These are phyloP conservation scores for Phaffia tasmanica DNA, from an alignment of 768 basidiomycete species.

Conservation along the genomic window DNA sequence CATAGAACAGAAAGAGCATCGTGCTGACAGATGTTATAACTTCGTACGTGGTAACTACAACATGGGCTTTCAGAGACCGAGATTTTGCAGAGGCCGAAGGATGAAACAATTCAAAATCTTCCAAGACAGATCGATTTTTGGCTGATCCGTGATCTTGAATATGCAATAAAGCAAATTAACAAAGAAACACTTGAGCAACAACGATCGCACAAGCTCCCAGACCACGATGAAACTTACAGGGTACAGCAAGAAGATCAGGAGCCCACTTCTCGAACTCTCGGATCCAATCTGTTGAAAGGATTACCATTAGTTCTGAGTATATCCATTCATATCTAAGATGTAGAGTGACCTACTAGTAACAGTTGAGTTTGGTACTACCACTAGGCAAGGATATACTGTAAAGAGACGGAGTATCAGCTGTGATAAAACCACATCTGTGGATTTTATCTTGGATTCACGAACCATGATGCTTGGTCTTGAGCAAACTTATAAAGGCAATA, in stretches of 20 bases:
- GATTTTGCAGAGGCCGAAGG: not conserved
- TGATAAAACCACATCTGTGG: not conserved
- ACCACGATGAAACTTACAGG: not conserved
- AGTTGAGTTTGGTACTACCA: conserved; percentile 84
- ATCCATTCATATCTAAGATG: not conserved
- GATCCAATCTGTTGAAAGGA: conserved; percentile 49
- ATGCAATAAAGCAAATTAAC: not conserved
- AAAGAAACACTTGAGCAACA: not conserved
- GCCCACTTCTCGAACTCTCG: conserved; percentile 78
- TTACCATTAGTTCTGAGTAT: not conserved
- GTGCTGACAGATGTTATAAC: conserved; percentile 47
- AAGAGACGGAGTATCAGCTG: not conserved
- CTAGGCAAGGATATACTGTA: conserved; percentile 60
- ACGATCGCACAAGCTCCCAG: no score
- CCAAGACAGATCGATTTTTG: conserved; percentile 66
- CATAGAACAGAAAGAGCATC: not conserved
- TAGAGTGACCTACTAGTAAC: conserved; percentile 22
- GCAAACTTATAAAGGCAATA: conserved; percentile 64
- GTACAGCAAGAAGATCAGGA: conserved; percentile 33
- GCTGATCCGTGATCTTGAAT: conserved; percentile 52
- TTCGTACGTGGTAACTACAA: conserved; percentile 88
- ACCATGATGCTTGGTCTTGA: conserved; percentile 45
- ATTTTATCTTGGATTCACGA: not conserved
- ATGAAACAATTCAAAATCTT: conserved; percentile 69
- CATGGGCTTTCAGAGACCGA: conserved; percentile 48